Percentiles rank a stretch among this genome's conserved stretches.
phyloP scores from a whole-genome alignment of 345 rosid genomes.

The Viola odorata region DNA sequence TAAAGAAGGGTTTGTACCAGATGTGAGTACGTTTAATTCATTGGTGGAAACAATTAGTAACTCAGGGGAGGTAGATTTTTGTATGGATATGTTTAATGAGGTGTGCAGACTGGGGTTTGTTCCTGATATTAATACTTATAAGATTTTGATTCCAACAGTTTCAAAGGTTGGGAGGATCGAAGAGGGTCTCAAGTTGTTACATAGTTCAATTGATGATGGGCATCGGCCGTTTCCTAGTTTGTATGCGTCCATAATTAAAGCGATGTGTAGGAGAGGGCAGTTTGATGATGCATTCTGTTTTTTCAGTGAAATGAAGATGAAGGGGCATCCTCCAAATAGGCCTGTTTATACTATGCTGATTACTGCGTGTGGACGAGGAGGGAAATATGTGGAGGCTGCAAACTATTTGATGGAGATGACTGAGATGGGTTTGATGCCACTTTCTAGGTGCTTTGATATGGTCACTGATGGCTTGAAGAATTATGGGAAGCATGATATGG shows the following conservation, averaged over 20 bases:
- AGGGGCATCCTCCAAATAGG: conserved; percentile 83
- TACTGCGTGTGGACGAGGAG: conserved; percentile 87
- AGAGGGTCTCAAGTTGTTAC: conserved; percentile 64
- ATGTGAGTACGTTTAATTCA: conserved; percentile 56
- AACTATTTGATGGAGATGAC: conserved; percentile 88
- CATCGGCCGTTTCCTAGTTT: conserved; percentile 84
- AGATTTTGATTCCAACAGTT: conserved; percentile 75
- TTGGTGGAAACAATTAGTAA: conserved; percentile 54
- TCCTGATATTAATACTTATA: conserved; percentile 61
- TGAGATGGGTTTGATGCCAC: conserved; percentile 74
- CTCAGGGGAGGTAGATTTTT: conserved; percentile 67
- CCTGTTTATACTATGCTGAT: conserved; percentile 90
- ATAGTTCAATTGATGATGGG: conserved; percentile 70
- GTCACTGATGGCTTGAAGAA: conserved; percentile 85
- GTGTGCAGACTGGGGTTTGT: conserved; percentile 63
- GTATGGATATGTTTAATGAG: conserved; percentile 58
- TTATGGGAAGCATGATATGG: conserved; percentile 82
- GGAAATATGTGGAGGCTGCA: conserved; percentile 71
- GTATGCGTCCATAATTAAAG: conserved; percentile 83
- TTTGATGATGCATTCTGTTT: conserved; percentile 86
- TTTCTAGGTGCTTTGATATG: conserved; percentile 85
- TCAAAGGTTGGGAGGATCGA: conserved; percentile 75
- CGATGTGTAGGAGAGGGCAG: conserved; percentile 65
- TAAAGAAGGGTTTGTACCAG: conserved; percentile 63
- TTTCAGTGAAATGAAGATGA: conserved; percentile 80